Percentiles rank a stretch among this genome's conserved stretches.
Conservation (phyloP, 2,329 filamentous ascomycete genomes). For the Exophiala sp. region DNA sequence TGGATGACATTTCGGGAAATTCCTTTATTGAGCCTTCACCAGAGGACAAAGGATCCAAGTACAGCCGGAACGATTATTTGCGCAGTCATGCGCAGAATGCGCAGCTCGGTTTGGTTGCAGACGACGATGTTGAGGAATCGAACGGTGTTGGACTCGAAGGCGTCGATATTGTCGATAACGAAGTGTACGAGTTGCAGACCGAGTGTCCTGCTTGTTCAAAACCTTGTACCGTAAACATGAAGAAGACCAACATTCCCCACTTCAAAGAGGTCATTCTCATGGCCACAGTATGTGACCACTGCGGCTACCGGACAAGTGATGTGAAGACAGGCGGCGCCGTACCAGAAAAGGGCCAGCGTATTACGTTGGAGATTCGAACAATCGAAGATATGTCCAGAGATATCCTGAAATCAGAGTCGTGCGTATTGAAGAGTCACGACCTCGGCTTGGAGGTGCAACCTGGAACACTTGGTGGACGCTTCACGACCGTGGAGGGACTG, state of each 20-base stretch:
- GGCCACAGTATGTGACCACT: constrained; percentile 87
- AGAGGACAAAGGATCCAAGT: constrained; percentile 74
- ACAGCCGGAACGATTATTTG: constrained; percentile 78
- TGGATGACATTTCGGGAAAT: constrained; percentile 93
- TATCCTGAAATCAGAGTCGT: constrained; percentile 94
- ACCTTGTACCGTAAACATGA: constrained; percentile 89
- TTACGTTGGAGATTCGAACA: constrained; percentile 69
- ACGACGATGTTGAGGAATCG: constrained; percentile 35
- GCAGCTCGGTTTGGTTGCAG: constrained; percentile 66
- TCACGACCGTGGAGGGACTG: constrained; percentile 94
- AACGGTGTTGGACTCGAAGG: constrained; percentile 55
- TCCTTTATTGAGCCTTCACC: constrained; percentile 91
- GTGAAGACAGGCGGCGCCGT: constrained; percentile 96
- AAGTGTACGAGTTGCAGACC: constrained; percentile 89
- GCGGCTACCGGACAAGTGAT: constrained; percentile 92
- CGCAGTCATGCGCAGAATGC: constrained; percentile 84
- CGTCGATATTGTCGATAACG: constrained; percentile 84
- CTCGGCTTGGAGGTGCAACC: constrained; percentile 84
- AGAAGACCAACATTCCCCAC: constrained; percentile 96
- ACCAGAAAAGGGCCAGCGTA: constrained; percentile 78
- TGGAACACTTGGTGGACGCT: constrained; percentile 89
- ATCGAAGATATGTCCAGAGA: constrained; percentile 78
- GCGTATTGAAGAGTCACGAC: constrained; percentile 80
- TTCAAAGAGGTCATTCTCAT: constrained; percentile 98
- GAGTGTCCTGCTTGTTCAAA: constrained; percentile 88